Base-by-base conservation (phyloP, 2,329 filamentous ascomycete species). In the Aspergillus sp. region DNA sequence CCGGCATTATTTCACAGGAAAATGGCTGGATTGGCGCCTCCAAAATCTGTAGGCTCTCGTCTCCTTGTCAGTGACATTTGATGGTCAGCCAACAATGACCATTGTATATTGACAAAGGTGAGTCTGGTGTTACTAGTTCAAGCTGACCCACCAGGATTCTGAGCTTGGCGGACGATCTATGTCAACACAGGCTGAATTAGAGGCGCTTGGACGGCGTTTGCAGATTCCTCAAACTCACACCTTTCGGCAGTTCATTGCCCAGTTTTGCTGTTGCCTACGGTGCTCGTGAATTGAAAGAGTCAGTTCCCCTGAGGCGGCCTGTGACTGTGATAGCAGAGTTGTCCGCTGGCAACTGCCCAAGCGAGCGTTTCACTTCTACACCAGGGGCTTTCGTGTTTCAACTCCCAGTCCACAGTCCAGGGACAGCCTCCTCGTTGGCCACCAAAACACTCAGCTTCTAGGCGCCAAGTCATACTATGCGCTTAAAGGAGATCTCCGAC, bases 381-480 rank as follows among this genome's bases (percentile, higher is more conserved):
- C 47, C 44, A 40, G 47, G 37, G 51, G 58, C 30, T 34, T 48
- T 24, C 48, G 46, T 30, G 59, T 61, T 61, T 61, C 59, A 61
- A 51, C 15, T 20, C 20, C 11, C 27, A 24, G 24, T 13, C 39
- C 27, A 37, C 34, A 11, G 15, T 6, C 39, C 51, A 57, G 54
- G 40, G 33, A 24, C 57, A 15, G 24, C 34, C 3, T 7, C 17
- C 34, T 51, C 44, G 55, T 57, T 57, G 55, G 55, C 55, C 41
- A 20, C 8, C 8, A 15, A 19, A 5, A 30, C 12, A 33, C 8
- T 40, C 42, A 27, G 20, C 42, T 27, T 58, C 56, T 51, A 42
- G 56, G 51, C 51, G 51, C 56, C 56, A 54, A 54, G 44, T 45
- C 15, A 22, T 20, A n/a, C 51, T 33, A 53, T 50, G 51, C 56